phyloP scores from a whole-genome alignment of 805 yeast species.

The Tetrapisispora pingtungensis region DNA sequence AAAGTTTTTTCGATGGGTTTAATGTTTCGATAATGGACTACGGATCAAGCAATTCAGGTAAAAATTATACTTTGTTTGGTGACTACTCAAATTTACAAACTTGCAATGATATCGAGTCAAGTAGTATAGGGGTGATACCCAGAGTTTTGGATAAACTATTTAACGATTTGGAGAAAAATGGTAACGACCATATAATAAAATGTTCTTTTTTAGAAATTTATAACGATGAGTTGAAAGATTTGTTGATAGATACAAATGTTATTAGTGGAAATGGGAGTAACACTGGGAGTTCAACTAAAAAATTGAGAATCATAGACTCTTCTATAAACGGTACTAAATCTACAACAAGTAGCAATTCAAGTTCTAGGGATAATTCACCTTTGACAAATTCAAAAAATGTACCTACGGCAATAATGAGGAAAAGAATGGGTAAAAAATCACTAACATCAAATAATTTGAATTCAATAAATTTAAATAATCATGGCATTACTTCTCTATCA shows the following conservation, averaged over 20 bases:
- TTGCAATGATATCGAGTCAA: constrained; percentile 24
- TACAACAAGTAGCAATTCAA: constrained; percentile 34
- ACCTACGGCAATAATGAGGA: constrained; percentile 7
- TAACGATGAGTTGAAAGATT: constrained; percentile 74
- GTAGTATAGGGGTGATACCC: constrained; percentile 57
- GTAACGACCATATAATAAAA: constrained; percentile 53
- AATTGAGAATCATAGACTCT: constrained; percentile 42
- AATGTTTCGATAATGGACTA: constrained; percentile 78
- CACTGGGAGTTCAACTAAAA: constrained; percentile 30
- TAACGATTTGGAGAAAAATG: constrained; percentile 32
- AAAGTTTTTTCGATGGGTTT: constrained; percentile 62
- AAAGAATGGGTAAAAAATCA: constrained; percentile 2
- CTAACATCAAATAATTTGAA: not conserved
- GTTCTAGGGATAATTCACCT: constrained; percentile 37
- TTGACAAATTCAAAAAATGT: constrained; percentile 8
- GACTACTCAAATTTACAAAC: constrained; percentile 32
- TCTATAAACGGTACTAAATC: constrained; percentile 5
- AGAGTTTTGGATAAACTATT: constrained; percentile 48
- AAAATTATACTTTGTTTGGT: constrained; percentile 71
- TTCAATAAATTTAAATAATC: not conserved
- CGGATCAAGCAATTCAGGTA: constrained; percentile 88
- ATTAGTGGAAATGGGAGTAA: not conserved
- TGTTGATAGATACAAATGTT: constrained; percentile 32
- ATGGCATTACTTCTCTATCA: not conserved
- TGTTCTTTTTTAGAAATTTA: constrained; percentile 77